These are phyloP conservation scores for Pseudocercospora macadamiae DNA, from an alignment of 2,329 filamentous ascomycete genomes.

Conservation along the genomic window DNA sequence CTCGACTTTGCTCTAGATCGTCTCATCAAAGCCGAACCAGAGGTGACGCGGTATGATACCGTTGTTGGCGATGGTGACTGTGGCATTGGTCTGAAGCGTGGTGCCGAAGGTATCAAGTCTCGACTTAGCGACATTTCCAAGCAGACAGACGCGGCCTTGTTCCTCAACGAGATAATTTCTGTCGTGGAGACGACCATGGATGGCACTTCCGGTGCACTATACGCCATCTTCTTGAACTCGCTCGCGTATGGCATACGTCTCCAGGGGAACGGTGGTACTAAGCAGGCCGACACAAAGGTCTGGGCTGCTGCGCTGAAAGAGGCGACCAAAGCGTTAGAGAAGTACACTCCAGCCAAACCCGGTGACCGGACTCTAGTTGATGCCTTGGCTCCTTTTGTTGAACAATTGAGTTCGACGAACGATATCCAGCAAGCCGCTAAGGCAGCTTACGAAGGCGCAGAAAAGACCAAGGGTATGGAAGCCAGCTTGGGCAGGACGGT, in stretches of 20 bases:
- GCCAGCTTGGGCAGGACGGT: slow-evolving; percentile 83
- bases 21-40: slow-evolving; percentile 66
- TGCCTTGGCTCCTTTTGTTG: slow-evolving; percentile 84
- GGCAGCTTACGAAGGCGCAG: slow-evolving; percentile 74
- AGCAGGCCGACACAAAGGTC: slow-evolving; percentile 45
- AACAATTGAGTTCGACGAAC: slow-evolving; percentile 66
- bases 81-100: slow-evolving; percentile 81
- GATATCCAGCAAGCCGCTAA: slow-evolving; percentile 73
- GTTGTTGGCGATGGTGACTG: slow-evolving; percentile 91
- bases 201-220: slow-evolving; percentile 74
- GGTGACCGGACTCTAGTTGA: slow-evolving; percentile 92
- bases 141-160: slow-evolving; percentile 58
- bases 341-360: slow-evolving; percentile 85
- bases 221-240: slow-evolving; percentile 88
- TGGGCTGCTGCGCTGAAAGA: slow-evolving; percentile 72
- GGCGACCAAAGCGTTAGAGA: slow-evolving; percentile 70
- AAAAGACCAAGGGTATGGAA: slow-evolving; percentile 88
- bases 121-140: slow-evolving; percentile 46
- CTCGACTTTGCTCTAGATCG: slow-evolving; percentile 61
- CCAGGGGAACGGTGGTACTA: slow-evolving; percentile 48
- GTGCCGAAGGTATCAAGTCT: slow-evolving; percentile 67
- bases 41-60: slow-evolving; percentile 71
- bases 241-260: slow-evolving; percentile 69
- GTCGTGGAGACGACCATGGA: slow-evolving; percentile 73
- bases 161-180: slow-evolving; percentile 63